Percentiles rank a stretch among this genome's conserved stretches.
Conservation (phyloP, 805 yeast species). For the Zygosaccharomyces bailii region DNA sequence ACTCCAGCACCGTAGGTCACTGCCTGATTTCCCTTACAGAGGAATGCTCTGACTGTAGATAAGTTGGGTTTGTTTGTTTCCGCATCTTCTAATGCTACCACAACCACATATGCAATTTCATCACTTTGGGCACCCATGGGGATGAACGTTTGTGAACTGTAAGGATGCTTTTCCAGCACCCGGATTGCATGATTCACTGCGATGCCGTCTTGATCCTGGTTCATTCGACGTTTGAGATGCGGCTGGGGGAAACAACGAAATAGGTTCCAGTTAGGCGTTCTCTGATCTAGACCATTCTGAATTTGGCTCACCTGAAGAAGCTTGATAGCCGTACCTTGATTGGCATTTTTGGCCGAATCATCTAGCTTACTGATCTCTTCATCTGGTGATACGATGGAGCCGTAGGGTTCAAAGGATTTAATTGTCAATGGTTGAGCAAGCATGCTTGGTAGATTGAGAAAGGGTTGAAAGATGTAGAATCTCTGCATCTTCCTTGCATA, state of each 20-base stretch:
- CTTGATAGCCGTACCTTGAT: constrained; percentile 91
- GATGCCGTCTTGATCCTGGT: neutral
- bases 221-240: constrained; percentile 44
- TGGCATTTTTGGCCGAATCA: constrained; percentile 52
- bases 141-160: constrained; percentile 81
- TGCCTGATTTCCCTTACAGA: constrained; percentile 79
- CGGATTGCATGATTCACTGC: constrained; percentile 45
- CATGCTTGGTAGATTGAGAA: constrained; percentile 26
- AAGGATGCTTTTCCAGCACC: constrained; percentile 89
- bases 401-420: constrained; percentile 60
- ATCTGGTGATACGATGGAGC: constrained; percentile 73
- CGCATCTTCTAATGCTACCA: constrained; percentile 60
- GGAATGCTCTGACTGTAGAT: constrained; percentile 58
- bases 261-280: constrained; percentile 73
- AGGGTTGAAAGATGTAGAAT: no score
- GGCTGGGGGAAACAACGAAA: constrained; percentile 77
- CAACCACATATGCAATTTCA: constrained; percentile 64
- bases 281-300: constrained; percentile 48
- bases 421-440: constrained; percentile 64
- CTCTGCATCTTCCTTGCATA: no score
- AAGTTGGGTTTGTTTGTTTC: constrained; percentile 59
- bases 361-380: constrained; percentile 50
- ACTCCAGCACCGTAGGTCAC: constrained; percentile 75
- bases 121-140: constrained; percentile 74
- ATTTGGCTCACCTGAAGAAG: constrained; percentile 69